Percentiles rank a stretch among this genome's conserved stretches.
These are phyloP conservation scores for Paraglomus brasilianum DNA, from an alignment of 192 early-diverging fungal genomes.

Conservation along the genomic window DNA sequence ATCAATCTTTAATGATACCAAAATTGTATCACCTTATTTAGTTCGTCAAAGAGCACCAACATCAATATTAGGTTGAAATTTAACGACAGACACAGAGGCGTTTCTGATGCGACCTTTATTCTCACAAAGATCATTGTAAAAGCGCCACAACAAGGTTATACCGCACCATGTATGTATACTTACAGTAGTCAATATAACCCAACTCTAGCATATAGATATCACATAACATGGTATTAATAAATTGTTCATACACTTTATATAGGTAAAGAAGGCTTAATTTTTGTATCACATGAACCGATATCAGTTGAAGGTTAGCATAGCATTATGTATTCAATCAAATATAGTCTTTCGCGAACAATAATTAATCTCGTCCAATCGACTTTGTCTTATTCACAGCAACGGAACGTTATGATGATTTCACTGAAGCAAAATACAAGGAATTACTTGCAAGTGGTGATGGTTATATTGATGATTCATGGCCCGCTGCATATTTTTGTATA, in stretches of 20 bases:
- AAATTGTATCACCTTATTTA: conserved; percentile 3
- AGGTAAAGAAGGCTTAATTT: conserved; percentile 54
- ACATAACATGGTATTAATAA: no score
- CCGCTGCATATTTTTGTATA: conserved; percentile 39
- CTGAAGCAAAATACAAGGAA: conserved; percentile 32
- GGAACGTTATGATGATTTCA: conserved; percentile 37
- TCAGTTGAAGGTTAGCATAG: conserved; percentile 33
- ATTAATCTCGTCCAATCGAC: background rate
- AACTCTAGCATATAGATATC: background rate
- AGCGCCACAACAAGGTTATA: conserved; percentile 51
- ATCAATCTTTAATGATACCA: no score
- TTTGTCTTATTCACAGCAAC: conserved; percentile 32
- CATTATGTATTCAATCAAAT: background rate
- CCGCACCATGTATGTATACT: conserved; percentile 47
- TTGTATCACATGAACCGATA: conserved; percentile 52
- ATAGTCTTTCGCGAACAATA: background rate
- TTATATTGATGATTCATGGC: conserved; percentile 25
- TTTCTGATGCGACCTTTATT: conserved; percentile 37
- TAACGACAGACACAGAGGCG: conserved; percentile 24
- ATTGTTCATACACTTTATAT: no score
- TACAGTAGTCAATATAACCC: background rate
- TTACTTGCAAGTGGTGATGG: conserved; percentile 9
- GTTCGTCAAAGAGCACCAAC: conserved; percentile 38
- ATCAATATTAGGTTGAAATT: conserved; percentile 42
- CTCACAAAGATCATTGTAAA: conserved; percentile 47